Evolutionary conservation across 345 rosid genomes (phyloP).

Genomic region (Pistacia integerrima): DNA sequence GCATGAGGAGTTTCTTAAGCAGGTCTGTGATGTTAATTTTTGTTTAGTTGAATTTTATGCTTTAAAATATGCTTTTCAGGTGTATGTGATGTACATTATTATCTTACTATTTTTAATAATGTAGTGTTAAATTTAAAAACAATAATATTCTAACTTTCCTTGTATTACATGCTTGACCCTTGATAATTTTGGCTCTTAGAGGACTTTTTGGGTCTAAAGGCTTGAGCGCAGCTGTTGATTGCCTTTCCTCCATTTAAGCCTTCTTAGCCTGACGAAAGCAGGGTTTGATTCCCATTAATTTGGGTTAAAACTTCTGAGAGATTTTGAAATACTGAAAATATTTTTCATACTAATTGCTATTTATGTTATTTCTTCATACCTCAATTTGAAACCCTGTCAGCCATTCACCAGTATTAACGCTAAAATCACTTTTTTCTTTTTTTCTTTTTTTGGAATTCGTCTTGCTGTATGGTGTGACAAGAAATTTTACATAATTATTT

Average conservation of each 20-base stretch:
- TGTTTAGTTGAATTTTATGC: neutral
- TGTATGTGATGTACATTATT: neutral
- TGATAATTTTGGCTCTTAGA: neutral
- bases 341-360: neutral
- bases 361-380: too few relatives aligned
- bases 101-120: neutral
- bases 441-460: neutral
- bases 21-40: slow-evolving; percentile 45
- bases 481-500: too few relatives aligned
- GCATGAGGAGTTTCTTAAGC: slow-evolving; percentile 98
- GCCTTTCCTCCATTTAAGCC: neutral
- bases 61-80: neutral
- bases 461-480: neutral
- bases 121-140: neutral
- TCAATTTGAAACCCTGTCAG: neutral
- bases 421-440: neutral
- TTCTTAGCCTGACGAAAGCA: neutral
- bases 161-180: neutral
- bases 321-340: neutral
- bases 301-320: neutral
- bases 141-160: neutral
- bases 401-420: neutral
- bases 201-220: neutral
- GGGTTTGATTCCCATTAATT: neutral
- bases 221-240: neutral